A percentile compares a stretch with the other conserved stretches of the same genome.
Evolutionary conservation across 768 basidiomycete species (phyloP).

Genomic region (Sutorius australiensis): DNA sequence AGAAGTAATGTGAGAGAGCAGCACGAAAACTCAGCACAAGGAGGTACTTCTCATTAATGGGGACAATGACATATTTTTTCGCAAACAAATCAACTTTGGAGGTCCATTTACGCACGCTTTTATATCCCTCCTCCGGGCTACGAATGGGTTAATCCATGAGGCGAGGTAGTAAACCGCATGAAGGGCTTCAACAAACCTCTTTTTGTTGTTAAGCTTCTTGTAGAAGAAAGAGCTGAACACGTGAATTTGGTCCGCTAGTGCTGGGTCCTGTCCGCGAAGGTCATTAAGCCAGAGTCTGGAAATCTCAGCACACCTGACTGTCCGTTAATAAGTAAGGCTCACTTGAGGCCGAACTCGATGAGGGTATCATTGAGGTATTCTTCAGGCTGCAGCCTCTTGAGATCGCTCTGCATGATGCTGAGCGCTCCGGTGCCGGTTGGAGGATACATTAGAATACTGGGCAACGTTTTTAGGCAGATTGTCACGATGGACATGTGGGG

Average conservation of each 20-base stretch:
- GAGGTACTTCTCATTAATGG: constrained; percentile 92
- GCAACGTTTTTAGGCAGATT: constrained; percentile 3
- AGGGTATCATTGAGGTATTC: constrained; percentile 96
- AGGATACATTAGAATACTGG: constrained; percentile 76
- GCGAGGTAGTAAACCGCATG: background rate
- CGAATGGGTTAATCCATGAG: constrained; percentile 16
- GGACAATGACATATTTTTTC: constrained; percentile 91
- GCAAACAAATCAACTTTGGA: constrained; percentile 80
- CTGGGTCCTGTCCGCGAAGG: constrained; percentile 51
- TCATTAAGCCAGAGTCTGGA: constrained; percentile 66
- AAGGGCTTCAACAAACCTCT: constrained; percentile 41
- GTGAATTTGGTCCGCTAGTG: constrained; percentile 69
- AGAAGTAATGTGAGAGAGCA: constrained; percentile 7
- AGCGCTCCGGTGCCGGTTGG: constrained; percentile 67
- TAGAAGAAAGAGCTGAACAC: constrained; percentile 99
- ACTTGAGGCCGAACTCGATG: constrained; percentile 96
- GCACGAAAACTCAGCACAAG: background rate
- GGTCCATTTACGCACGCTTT: constrained; percentile 92
- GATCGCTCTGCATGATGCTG: constrained; percentile 77
- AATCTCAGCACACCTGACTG: constrained; percentile 3
- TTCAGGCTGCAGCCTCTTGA: constrained; percentile 65
- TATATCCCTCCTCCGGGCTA: constrained; percentile 64
- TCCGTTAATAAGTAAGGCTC: constrained; percentile 25
- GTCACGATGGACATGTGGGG: background rate
- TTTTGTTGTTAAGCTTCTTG: constrained; percentile 74